Base-by-base conservation (phyloP, 2,329 filamentous ascomycete species). In the Rhinocladiella similis region DNA sequence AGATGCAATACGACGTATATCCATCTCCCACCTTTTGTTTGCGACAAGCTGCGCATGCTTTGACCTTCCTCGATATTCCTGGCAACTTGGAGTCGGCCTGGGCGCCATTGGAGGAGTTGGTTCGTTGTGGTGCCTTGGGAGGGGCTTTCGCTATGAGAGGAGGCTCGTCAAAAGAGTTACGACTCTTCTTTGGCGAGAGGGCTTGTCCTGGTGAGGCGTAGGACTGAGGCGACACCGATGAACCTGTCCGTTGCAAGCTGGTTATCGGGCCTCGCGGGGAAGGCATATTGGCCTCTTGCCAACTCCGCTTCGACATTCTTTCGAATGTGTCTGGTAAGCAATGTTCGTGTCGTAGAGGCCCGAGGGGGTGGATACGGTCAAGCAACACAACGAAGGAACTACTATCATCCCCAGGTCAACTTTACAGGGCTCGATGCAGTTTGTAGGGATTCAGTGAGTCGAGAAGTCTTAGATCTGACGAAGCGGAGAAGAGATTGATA, bases 31-130 rank as follows among this genome's bases (percentile, higher is more conserved):
- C 79, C 67, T 82, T 81, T 60, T 81, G 79, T 55, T 79, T 77
- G 58, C 80, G 76, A 65, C 79, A 81, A 60, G 79, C 76, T 9
- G 78, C 80, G 64, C 79, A 82, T 25, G 79, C 79, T 41, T 74
- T 72, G 63, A 76, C 75, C 62, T 73, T 73, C 56, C 75, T 71
- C 20, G 74, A 76, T 35, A 77, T 76, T 19, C 64, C 63, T 5
- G 64, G 64, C 29, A 66, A 46, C 43, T 59, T 66, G n/a, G 39
- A 47, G 19, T 63, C 62, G 13, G 33, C 47, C 16, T 43, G 14
- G 3, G 47, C 36, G 36, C 57, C 61, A 63, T 66, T 64, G 38
- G 48, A 51, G 36, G 60, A 55, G 49, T 59, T 59, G 48, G 47
- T 56, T 33, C 59, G 56, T 41, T 63, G 58, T 4, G 50, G 53